These are phyloP conservation scores for Ampelomyces quisqualis DNA, from an alignment of 2,329 filamentous ascomycete genomes.

Conservation along the genomic window DNA sequence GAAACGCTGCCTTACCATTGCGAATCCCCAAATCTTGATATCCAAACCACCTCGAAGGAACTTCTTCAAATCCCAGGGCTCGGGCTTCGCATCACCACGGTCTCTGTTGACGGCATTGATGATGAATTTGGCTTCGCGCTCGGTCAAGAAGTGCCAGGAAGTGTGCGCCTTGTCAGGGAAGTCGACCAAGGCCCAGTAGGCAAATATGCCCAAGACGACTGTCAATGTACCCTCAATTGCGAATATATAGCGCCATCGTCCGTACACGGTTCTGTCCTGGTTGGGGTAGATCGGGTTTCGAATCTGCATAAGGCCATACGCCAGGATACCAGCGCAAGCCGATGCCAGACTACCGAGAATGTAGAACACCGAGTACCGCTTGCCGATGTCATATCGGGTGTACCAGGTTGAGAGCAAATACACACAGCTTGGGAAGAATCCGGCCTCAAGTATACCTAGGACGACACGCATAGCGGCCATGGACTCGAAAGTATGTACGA, in stretches of 20 bases:
- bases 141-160: slow-evolving; percentile 48
- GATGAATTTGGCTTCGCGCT: slow-evolving; percentile 52
- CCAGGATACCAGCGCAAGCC: slow-evolving; percentile 67
- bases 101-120: slow-evolving; percentile 56
- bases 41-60: slow-evolving; percentile 53
- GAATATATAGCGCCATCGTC: slow-evolving; percentile 49
- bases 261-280: no score
- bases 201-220: slow-evolving; percentile 41
- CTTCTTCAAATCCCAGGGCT: slow-evolving; percentile 51
- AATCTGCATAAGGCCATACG: slow-evolving; percentile 66
- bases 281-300: no score
- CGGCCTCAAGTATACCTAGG: slow-evolving; percentile 46
- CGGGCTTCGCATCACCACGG: slow-evolving; percentile 53
- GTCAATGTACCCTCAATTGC: slow-evolving; percentile 50
- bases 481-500: slow-evolving; percentile 39
- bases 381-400: slow-evolving; percentile 64
- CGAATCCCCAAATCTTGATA: slow-evolving; percentile 58
- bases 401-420: slow-evolving; percentile 50
- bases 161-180: slow-evolving; percentile 49
- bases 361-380: slow-evolving; percentile 69
- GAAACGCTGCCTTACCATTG: slow-evolving; percentile 33
- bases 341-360: slow-evolving; percentile 66
- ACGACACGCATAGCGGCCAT: slow-evolving; percentile 43
- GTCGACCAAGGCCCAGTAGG: slow-evolving; percentile 49
- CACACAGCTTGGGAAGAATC: slow-evolving; percentile 47